Conservation (phyloP, 371 early-diverging fungal genomes). For the Syncephalis fuscata region DNA sequence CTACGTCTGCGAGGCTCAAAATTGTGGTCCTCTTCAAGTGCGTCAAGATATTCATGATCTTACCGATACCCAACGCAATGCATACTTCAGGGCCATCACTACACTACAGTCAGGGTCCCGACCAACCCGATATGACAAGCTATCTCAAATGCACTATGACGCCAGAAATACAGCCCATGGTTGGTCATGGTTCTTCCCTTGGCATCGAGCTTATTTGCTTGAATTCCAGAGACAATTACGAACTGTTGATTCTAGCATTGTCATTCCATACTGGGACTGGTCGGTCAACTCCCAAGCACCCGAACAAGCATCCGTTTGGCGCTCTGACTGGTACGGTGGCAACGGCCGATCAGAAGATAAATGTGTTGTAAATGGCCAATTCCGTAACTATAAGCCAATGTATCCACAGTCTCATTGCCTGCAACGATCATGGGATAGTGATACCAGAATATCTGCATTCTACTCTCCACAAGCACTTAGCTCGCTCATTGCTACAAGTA, state of each 20-base stretch:
- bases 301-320: constrained; percentile 4
- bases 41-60: constrained; percentile 4
- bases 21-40: neutral
- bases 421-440: constrained; percentile 6
- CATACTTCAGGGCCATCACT: neutral
- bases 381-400: constrained; percentile 1
- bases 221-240: neutral
- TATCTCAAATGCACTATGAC: neutral
- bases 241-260: constrained; percentile 1
- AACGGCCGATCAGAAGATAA: constrained; percentile 6
- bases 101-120: neutral
- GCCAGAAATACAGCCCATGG: neutral
- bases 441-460: constrained; percentile 11
- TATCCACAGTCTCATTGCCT: constrained; percentile 12
- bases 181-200: constrained; percentile 1
- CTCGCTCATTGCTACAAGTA: constrained; percentile 9
- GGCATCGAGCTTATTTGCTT: constrained; percentile 2
- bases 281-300: constrained; percentile 10
- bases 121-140: neutral
- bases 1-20: no score
- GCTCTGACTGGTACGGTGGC: constrained; percentile 7
- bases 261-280: constrained; percentile 16
- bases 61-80: neutral
- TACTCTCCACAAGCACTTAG: constrained; percentile 10
- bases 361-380: constrained; percentile 9